Base-by-base conservation (phyloP, 164 flowering plant genomes). In the Chloranthus sessilifolius region DNA sequence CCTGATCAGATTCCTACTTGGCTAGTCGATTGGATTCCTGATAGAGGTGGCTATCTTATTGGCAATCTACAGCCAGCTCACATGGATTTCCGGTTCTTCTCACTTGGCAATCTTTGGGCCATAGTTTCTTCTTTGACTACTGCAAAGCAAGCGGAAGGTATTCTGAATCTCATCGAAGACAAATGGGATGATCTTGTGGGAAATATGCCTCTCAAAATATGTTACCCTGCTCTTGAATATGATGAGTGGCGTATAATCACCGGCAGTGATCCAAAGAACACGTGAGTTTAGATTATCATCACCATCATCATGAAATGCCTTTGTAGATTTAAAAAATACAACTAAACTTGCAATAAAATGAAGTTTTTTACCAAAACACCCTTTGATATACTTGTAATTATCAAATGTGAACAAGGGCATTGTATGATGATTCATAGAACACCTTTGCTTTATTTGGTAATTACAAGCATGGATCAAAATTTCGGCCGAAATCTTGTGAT, bases 41-140 rank as follows among this genome's bases (percentile, higher is more conserved):
- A 85, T 54, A 61, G 64, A 55, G 89, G 89, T 30, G 97, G 97
- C 5, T 88, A 83, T 70, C 63, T 88, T 37, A 75, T 85, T 26
- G 97, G 97, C 46, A 88, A 88, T 66, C 72, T 88, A 15, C 95
- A 88, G 63, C 97, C 97, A 2, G 97, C 84, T 51, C 95, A 85
- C 61, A 85, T 88, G 97, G 95, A 89, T 55, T 89, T 89, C 55
- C 78, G 97, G 74, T 86, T 83, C 62, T 89, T 89, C 67, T 80
- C 86, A 1, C 94, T 83, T 28, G 95, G 97, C 47, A 84, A 84
- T 55, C 74, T 84, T 35, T 90, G 95, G 97, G 59, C 97, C n/a
- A 70, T 90, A 31, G 60, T 90, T 49, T 86, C 97, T 39, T 87
- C 97, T 26, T 56, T 90, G 73, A 75, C 94, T 33, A 82, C 88